Conservation (phyloP, 768 basidiomycete species). For the Trametopsis cervina region DNA sequence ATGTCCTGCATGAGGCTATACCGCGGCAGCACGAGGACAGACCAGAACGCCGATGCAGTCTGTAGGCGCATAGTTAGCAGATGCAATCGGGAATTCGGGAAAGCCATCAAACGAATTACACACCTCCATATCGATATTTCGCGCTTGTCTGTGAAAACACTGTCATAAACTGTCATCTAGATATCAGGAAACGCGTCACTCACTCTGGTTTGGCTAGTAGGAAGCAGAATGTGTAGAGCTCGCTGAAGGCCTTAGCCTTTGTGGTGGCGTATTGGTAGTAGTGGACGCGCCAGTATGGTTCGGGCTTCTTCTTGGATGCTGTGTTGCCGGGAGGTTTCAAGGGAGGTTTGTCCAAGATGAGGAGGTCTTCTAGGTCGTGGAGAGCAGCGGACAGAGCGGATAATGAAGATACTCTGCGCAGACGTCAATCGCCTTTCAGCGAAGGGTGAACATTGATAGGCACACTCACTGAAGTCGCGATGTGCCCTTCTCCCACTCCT, state of each 20-base stretch:
- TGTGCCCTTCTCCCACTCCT: conserved; percentile 65
- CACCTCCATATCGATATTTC: conserved; percentile 81
- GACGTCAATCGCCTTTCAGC: too few relatives aligned
- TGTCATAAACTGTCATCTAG: too few relatives aligned
- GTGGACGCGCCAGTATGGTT: conserved; percentile 47
- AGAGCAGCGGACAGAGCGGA: conserved; percentile 42
- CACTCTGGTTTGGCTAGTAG: conserved; percentile 64
- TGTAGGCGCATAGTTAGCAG: conserved; percentile 20
- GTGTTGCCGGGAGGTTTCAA: conserved; percentile 15
- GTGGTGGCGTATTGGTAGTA: conserved; percentile 46
- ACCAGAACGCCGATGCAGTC: conserved; percentile 71
- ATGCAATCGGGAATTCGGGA: conserved; percentile 1
- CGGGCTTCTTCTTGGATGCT: conserved; percentile 32
- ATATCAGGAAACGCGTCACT: too few relatives aligned
- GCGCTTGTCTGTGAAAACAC: conserved; percentile 48
- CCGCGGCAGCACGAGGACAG: conserved; percentile 61
- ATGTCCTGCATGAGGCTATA: conserved; percentile 64
- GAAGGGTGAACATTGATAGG: too few relatives aligned
- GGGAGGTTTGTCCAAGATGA: conserved; percentile 41
- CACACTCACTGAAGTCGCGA: conserved; percentile 35
- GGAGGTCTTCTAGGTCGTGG: conserved; percentile 55
- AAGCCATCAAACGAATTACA: conserved; percentile 10
- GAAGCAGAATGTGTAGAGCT: conserved; percentile 70
- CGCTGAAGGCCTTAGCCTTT: conserved; percentile 45
- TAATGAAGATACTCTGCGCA: conserved; percentile 42